phyloP scores from a whole-genome alignment of 139 green algal genomes.

The Chlamydomonas sp. region DNA sequence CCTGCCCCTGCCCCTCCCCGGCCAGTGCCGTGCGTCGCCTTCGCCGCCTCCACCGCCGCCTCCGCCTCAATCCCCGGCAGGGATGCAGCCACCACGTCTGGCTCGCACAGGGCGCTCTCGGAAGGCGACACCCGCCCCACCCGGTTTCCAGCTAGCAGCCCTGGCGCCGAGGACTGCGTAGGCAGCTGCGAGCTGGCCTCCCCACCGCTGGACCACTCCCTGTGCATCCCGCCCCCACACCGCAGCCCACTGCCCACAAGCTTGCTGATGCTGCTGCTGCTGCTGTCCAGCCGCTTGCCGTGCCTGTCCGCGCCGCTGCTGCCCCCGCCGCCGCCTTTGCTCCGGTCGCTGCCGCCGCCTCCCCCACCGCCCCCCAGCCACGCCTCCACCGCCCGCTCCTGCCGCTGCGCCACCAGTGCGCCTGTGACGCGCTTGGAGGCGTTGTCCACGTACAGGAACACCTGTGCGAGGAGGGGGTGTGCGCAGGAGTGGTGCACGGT shows the following conservation, averaged over 20 bases:
- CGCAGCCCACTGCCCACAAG: too few species aligned
- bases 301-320: not conserved
- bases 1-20: not conserved
- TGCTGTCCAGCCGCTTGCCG: not conserved
- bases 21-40: not conserved
- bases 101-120: not conserved
- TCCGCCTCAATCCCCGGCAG: not conserved
- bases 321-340: not conserved
- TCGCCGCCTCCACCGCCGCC: not conserved
- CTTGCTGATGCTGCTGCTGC: not conserved
- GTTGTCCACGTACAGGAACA: slow-evolving; percentile 10
- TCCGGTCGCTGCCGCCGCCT: not conserved
- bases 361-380: not conserved
- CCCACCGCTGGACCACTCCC: too few species aligned
- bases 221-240: too few species aligned
- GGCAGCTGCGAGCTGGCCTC: too few species aligned
- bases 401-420: slow-evolving; percentile 31
- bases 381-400: not conserved
- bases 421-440: not conserved
- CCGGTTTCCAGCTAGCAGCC: too few species aligned
- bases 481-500: not conserved
- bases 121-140: not conserved
- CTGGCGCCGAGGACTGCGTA: too few species aligned
- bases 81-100: not conserved
- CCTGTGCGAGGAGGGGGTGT: not conserved